Conservation (phyloP, 1,139 yeast genomes). For the Tardiomyces blankii region DNA sequence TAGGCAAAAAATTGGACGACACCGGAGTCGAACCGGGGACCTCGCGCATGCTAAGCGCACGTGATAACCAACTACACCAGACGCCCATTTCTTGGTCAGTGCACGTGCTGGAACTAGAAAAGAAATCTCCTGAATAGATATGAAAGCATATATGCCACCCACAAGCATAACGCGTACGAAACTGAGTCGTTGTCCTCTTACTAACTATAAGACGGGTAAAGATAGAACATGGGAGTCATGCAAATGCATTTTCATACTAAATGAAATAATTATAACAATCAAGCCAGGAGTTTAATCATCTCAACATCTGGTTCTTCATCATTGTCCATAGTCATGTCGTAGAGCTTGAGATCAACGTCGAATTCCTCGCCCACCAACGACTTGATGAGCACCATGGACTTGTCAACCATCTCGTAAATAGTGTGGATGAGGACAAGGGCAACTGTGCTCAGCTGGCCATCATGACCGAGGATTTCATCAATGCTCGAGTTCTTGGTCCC, state of each 20-base stretch:
- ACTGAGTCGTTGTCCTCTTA: too few species aligned
- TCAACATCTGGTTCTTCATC: too few species aligned
- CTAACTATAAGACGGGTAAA: too few species aligned
- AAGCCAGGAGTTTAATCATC: too few species aligned
- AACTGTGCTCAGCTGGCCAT: not conserved
- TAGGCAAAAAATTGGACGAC: slow-evolving; percentile 9
- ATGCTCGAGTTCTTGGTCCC: not conserved
- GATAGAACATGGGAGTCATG: too few species aligned
- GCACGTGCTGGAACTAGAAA: too few species aligned
- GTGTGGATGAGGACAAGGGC: slow-evolving; percentile 6
- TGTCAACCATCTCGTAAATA: slow-evolving; percentile 11
- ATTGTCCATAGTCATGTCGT: not conserved
- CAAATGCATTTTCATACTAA: too few species aligned
- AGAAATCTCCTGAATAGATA: too few species aligned
- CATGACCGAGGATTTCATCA: not conserved
- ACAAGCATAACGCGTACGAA: too few species aligned
- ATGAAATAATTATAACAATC: too few species aligned
- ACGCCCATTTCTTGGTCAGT: slow-evolving; percentile 11
- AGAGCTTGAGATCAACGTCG: slow-evolving; percentile 7
- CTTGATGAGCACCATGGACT: slow-evolving; percentile 7
- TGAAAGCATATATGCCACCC: too few species aligned
- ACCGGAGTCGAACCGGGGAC: slow-evolving; percentile 17
- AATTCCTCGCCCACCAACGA: slow-evolving; percentile 13
- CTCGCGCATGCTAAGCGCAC: slow-evolving; percentile 16
- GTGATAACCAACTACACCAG: slow-evolving; percentile 16